Conservation (phyloP, 208 protist genomes). For the Leptomonas pyrrhocoris region DNA sequence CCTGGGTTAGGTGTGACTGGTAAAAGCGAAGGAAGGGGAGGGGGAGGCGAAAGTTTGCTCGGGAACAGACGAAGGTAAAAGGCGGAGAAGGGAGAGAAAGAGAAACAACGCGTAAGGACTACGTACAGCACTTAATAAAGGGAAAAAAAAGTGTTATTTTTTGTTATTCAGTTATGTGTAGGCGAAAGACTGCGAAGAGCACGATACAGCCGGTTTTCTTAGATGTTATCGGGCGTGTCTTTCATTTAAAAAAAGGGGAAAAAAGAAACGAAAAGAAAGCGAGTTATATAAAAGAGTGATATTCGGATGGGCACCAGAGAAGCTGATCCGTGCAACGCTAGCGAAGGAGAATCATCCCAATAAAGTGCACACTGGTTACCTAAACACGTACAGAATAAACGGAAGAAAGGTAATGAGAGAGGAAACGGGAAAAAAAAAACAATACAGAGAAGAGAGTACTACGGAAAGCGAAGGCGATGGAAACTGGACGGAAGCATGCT, state of each 20-base stretch:
- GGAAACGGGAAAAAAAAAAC: too few relatives aligned
- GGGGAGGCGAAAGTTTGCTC: too few relatives aligned
- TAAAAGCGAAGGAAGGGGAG: too few relatives aligned
- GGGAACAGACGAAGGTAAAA: conserved; percentile 7
- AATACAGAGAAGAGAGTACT: too few relatives aligned
- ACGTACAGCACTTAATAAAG: background rate
- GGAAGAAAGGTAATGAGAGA: too few relatives aligned
- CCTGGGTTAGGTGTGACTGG: too few relatives aligned
- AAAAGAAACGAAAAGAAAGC: background rate
- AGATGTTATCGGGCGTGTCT: too few relatives aligned
- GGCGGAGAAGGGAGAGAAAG: conserved; percentile 3
- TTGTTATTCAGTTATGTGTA: background rate
- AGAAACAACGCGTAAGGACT: background rate
- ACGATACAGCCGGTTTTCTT: background rate
- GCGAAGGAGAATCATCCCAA: background rate
- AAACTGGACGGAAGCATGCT: too few relatives aligned
- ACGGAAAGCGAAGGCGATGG: too few relatives aligned
- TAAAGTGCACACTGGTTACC: background rate
- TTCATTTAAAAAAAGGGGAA: background rate
- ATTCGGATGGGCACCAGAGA: conserved; percentile 1
- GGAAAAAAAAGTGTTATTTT: background rate
- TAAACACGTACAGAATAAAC: too few relatives aligned
- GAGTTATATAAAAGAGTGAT: too few relatives aligned
- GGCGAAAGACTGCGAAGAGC: background rate
- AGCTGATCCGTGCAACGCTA: background rate